Evolutionary conservation across 208 protist species (phyloP).

Genomic region (Angomonas deanei): DNA sequence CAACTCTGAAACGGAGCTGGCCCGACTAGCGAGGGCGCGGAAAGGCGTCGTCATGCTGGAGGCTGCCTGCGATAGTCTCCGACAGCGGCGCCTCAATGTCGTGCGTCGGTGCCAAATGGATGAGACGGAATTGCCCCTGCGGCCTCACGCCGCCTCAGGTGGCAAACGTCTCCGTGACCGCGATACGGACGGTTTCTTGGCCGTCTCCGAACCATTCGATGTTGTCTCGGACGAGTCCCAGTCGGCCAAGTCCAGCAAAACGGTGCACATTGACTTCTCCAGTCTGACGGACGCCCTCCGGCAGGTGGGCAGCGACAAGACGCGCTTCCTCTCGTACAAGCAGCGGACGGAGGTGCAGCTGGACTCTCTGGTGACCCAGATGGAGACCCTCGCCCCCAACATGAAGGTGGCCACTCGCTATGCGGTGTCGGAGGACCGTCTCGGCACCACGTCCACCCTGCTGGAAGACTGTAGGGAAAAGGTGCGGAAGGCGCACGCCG

Average conservation of each 20-base stretch:
- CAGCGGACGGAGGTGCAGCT: slow-evolving; percentile 47
- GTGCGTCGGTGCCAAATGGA: slow-evolving; percentile 85
- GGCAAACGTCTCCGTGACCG: slow-evolving; percentile 43
- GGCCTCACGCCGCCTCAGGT: slow-evolving; percentile 13
- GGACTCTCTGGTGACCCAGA: slow-evolving; percentile 48
- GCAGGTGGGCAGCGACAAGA: slow-evolving; percentile 29
- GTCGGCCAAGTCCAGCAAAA: slow-evolving; percentile 9
- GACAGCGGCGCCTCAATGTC: slow-evolving; percentile 63
- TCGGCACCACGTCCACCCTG: slow-evolving; percentile 63
- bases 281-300: slow-evolving; percentile 44
- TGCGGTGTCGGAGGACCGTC: slow-evolving; percentile 52
- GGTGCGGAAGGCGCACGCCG: slow-evolving; percentile 60
- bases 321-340: slow-evolving; percentile 53
- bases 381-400: slow-evolving; percentile 82
- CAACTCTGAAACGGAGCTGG: slow-evolving; percentile 49
- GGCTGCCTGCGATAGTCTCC: slow-evolving; percentile 75
- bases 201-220: slow-evolving; percentile 60
- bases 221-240: slow-evolving; percentile 1
- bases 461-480: slow-evolving; percentile 71
- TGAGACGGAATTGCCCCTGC: slow-evolving; percentile 69
- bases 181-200: slow-evolving; percentile 12
- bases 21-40: slow-evolving; percentile 48
- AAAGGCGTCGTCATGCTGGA: slow-evolving; percentile 64
- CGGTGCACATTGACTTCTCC: slow-evolving; percentile 72
- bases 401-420: slow-evolving; percentile 68